Percentiles rank a stretch among this genome's conserved stretches.
phyloP scores from a whole-genome alignment of 441 rosid genomes.

The Omphalea diandra region DNA sequence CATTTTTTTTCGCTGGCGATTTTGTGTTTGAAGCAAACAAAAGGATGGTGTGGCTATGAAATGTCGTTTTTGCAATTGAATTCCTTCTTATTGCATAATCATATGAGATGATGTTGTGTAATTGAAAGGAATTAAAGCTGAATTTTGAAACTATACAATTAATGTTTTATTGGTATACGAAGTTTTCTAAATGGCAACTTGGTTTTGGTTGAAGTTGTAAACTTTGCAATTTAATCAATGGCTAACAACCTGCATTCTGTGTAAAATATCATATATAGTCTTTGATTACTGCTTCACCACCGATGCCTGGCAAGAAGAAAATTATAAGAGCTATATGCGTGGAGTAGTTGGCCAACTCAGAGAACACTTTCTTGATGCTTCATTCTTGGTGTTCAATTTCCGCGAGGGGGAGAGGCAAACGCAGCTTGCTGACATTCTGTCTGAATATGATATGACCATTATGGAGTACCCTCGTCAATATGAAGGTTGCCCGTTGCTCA shows the following conservation, averaged over 20 bases:
- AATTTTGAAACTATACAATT: background rate
- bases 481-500: conserved; percentile 83
- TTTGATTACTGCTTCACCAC: conserved; percentile 82
- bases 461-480: conserved; percentile 91
- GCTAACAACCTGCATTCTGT: conserved; percentile 25
- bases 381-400: conserved; percentile 88
- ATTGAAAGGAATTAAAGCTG: background rate
- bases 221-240: background rate
- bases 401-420: conserved; percentile 62
- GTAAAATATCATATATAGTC: conserved; percentile 49
- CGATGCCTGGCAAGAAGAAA: conserved; percentile 55
- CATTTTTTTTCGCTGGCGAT: too few relatives aligned
- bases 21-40: too few relatives aligned
- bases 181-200: background rate
- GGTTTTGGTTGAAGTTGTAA: conserved; percentile 2
- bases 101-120: background rate
- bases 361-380: conserved; percentile 59
- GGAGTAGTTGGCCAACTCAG: conserved; percentile 63
- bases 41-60: too few relatives aligned
- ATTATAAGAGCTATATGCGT: conserved; percentile 54
- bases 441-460: conserved; percentile 78
- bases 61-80: too few relatives aligned
- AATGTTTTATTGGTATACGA: background rate
- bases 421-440: conserved; percentile 47
- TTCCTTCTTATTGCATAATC: background rate